These are phyloP conservation scores for Coniosporium tulheliwenetii DNA, from an alignment of 2,329 filamentous ascomycete genomes.

Conservation along the genomic window DNA sequence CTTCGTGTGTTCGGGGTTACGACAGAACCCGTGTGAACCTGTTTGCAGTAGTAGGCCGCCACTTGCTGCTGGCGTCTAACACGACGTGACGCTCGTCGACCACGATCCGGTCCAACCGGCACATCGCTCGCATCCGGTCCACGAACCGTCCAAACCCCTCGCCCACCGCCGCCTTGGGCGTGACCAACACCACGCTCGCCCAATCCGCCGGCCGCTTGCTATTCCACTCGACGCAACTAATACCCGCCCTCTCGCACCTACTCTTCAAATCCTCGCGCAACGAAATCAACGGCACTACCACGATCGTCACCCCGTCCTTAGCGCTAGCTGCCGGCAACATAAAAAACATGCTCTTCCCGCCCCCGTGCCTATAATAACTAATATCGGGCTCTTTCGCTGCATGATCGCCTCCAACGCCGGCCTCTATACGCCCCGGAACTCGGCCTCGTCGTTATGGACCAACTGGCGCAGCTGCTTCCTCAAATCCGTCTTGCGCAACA, in stretches of 20 bases:
- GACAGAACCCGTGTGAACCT: too few species aligned
- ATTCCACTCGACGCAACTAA: conserved; percentile 8
- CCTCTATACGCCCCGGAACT: conserved; percentile 8
- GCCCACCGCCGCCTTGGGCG: conserved; percentile 9
- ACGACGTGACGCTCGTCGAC: conserved; percentile 1
- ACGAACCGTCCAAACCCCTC: conserved; percentile 9
- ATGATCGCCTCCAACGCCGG: conserved; percentile 9
- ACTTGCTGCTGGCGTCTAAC: too few species aligned
- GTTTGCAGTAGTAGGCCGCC: too few species aligned
- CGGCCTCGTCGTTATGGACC: conserved; percentile 4
- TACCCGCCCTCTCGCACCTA: conserved; percentile 3
- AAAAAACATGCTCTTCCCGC: conserved; percentile 14
- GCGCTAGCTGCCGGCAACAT: conserved; percentile 10
- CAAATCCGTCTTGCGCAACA: conserved; percentile 4
- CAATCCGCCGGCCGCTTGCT: conserved; percentile 5
- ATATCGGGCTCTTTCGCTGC: conserved; percentile 6
- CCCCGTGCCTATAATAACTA: conserved; percentile 10
- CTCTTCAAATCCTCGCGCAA: conserved; percentile 6
- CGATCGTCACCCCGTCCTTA: conserved; percentile 5
- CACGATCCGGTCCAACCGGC: conserved; percentile 6
- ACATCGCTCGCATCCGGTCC: conserved; percentile 6
- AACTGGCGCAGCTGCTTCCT: conserved; percentile 5
- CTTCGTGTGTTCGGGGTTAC: too few species aligned
- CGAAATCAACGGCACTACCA: conserved; percentile 10
- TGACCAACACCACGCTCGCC: conserved; percentile 10